phyloP scores from a whole-genome alignment of 1,284 basidiomycete species.

The Rhodotorula mucilaginosa region DNA sequence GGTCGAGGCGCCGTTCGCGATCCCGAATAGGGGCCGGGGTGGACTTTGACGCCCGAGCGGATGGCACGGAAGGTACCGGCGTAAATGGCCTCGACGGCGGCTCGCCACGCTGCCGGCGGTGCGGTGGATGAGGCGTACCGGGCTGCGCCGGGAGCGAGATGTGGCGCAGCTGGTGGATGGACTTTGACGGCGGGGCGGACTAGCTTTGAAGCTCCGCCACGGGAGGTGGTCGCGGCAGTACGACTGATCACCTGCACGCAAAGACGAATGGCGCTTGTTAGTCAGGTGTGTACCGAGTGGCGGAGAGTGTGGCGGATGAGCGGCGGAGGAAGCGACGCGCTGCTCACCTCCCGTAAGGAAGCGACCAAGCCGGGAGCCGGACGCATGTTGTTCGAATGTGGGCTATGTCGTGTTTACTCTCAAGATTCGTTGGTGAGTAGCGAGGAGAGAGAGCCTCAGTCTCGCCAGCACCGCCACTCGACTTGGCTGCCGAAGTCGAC shows the following conservation, averaged over 20 bases:
- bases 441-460: not conserved
- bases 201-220: conserved; percentile 21
- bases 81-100: conserved; percentile 6
- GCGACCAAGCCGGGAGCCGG: conserved; percentile 12
- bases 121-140: conserved; percentile 5
- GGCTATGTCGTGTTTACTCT: not conserved
- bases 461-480: not conserved
- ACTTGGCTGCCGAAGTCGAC: not conserved
- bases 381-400: not conserved
- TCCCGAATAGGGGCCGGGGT: conserved; percentile 19
- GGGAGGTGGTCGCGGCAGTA: not conserved
- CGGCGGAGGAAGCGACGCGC: not conserved
- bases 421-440: not conserved
- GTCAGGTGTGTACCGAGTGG: too few species aligned
- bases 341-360: conserved; percentile 17
- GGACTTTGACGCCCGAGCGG: conserved; percentile 3
- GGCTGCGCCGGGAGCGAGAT: too few species aligned
- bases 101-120: conserved; percentile 7
- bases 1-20: conserved; percentile 3
- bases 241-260: conserved; percentile 11
- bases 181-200: conserved; percentile 12
- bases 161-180: conserved; percentile 1
- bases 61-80: conserved; percentile 30
- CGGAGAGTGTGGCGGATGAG: not conserved
- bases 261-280: not conserved